These are phyloP conservation scores for Gnaphalium uliginosum DNA, from an alignment of 129 eudicot genomes.

Conservation along the genomic window DNA sequence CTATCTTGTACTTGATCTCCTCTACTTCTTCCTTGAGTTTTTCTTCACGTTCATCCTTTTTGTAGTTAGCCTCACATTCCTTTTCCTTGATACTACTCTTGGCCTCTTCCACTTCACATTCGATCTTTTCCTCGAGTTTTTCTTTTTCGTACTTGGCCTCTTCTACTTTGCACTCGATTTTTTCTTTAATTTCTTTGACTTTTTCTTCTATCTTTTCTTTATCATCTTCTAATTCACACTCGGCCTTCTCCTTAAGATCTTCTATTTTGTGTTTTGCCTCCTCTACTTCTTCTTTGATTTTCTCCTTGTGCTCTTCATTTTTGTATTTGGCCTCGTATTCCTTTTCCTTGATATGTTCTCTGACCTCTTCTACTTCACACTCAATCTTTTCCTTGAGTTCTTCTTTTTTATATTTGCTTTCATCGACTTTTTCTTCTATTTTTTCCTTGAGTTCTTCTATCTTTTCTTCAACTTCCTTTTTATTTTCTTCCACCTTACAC, in stretches of 20 bases:
- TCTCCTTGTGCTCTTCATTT: conserved; percentile 32
- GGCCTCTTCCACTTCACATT: conserved; percentile 26
- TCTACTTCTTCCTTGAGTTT: conserved; percentile 25
- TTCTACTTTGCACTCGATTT: conserved; percentile 16
- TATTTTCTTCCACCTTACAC: conserved; percentile 20
- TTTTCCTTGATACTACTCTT: conserved; percentile 25
- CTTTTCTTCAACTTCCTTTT: conserved; percentile 31
- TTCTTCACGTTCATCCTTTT: conserved; percentile 25
- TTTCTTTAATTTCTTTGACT: conserved; percentile 22
- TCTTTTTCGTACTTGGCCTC: conserved; percentile 25
- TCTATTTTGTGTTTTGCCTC: conserved; percentile 30
- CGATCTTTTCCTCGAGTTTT: conserved; percentile 20
- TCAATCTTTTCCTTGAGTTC: conserved; percentile 29
- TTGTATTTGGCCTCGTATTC: conserved; percentile 25
- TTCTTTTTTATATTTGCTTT: conserved; percentile 18
- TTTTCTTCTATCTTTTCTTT: conserved; percentile 21
- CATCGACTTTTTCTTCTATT: conserved; percentile 19
- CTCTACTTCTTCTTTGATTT: conserved; percentile 22
- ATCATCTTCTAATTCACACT: conserved; percentile 24
- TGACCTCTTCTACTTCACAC: conserved; percentile 32
- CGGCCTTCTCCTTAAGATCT: conserved; percentile 23
- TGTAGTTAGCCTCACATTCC: conserved; percentile 20
- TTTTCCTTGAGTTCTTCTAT: conserved; percentile 23
- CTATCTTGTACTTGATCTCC: conserved; percentile 30
- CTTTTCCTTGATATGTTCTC: conserved; percentile 29